Evolutionary conservation across 352 stramenopile genomes (phyloP), one percentile per base, ranked within the genome.

Genomic region (Phytophthora quininea): DNA sequence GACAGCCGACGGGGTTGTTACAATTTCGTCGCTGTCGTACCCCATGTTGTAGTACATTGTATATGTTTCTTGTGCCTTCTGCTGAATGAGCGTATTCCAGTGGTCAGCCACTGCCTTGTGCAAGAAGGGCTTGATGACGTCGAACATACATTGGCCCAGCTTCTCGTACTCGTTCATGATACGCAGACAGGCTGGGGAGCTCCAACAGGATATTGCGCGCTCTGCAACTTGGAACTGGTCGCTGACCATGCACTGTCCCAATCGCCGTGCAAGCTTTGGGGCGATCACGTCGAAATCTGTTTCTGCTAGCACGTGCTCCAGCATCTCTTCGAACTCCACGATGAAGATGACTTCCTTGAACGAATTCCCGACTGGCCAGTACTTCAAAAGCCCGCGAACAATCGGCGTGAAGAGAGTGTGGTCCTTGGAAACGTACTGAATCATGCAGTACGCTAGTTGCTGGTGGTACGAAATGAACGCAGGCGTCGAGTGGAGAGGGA

Each of bases 141-240:
- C 72, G 55, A 95, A 95, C 86, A 94, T 95, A 19, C 77, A 54
- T 65, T 95, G 88, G 10, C 79, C 88, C 60, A 95, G 54, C 58
- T 93, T 93, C 60, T 95, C 88, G 80, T 95, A 95, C 75, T 91
- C 86, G 70, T 95, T 95, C 88, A 95, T 95, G 70, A 95, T 91
- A 38, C 88, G 88, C 60, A 93, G 77, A 50, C 88, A 95, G 42
- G 83, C 72, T 9, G 88, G 74, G 35, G 86, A 94, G 43, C 81
- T 89, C 86, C 86, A 96, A 56, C 84, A 93, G 50, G 86, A 90
- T 47, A 94, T 92, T 12, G 88, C 86, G 42, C 88, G 86, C 59
- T 96, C 88, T 52, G 86, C 80, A 15, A 96, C 88, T 63, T 96
- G 88, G 52, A 94, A 93, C 73, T 96, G 88, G 55, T 91, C 81